Base-by-base conservation (phyloP, 441 rosid genomes). In the Eruca vesicaria region DNA sequence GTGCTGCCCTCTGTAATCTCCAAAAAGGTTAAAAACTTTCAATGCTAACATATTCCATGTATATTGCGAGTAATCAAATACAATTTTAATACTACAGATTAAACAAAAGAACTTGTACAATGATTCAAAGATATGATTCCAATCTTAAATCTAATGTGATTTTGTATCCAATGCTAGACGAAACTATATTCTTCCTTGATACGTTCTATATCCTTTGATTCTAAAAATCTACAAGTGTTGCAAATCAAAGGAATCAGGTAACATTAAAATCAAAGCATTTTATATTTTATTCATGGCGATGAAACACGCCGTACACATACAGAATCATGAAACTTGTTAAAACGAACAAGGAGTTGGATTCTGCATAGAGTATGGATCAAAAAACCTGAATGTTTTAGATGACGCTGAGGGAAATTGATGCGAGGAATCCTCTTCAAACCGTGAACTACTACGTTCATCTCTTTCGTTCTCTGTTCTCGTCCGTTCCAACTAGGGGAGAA, bases 341-440 rank as follows among this genome's bases (percentile, higher is more conserved):
- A 7, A 68, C 62, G 36, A 20, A 8, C 33, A 38, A 73, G 11
- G 14, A 56, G 14, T 58, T 1, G 4, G 43, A 68, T 32, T 41
- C 57, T 41, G 20, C 70, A 63, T 15, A 64, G 60, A 3, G 64
- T 7, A 9, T 0, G 5, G 3, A 2, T n/a, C 28, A 3, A 2
- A 23, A 29, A 28, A 87, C 93, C 89, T 74, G 89, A 76, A 53
- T 88, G 73, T 20, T 86, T 86, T 9, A 70, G 61, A 56, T 81
- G 86, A 45, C 97, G 64, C 71, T 81, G 89, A 26, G 94, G 92
- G 52, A 92, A 90, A 63, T 85, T 86, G 85, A 92, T 90, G 75
- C 89, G 88, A 68, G 92, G 97, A 36, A 92, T 84, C 81, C 96
- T 83, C 86, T 86, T 92, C 80, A 86, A 71, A 9, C 84, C 86